These are phyloP conservation scores for Penicillium macrosclerotiorum DNA, from an alignment of 495 filamentous ascomycete genomes.

Conservation along the genomic window DNA sequence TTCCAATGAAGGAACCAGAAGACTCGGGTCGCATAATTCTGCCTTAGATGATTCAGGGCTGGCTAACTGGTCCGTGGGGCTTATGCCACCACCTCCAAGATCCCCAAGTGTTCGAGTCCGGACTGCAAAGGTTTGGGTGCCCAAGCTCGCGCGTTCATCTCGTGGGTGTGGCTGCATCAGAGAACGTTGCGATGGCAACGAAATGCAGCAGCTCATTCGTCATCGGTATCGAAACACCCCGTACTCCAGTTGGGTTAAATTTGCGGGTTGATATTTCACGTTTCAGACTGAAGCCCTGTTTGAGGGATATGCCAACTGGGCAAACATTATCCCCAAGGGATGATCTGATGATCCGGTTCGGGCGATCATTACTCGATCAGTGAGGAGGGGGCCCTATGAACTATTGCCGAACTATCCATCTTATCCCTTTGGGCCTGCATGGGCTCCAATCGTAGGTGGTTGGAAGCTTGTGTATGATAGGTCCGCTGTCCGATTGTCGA, in stretches of 20 bases:
- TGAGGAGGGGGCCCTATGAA: not conserved
- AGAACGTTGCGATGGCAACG: constrained; percentile 23
- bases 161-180: not conserved
- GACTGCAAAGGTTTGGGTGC: not conserved
- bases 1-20: not conserved
- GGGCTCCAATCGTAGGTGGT: not conserved
- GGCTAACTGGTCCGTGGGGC: not conserved
- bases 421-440: constrained; percentile 5
- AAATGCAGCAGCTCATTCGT: constrained; percentile 14
- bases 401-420: constrained; percentile 1
- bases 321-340: constrained; percentile 13
- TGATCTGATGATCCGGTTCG: constrained; percentile 7
- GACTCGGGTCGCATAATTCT: not conserved
- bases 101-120: not conserved
- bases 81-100: not conserved
- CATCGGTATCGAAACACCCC: constrained; percentile 10
- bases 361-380: not conserved
- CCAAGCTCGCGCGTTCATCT: not conserved
- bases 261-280: constrained; percentile 6
- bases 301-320: constrained; percentile 4
- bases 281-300: constrained; percentile 22
- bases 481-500: not conserved
- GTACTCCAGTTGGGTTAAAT: not conserved
- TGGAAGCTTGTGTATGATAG: constrained; percentile 3
- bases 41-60: not conserved